Percentiles rank a stretch among this genome's conserved stretches.
Conservation (phyloP, 352 stramenopile species). For the Discostella stelligera region DNA sequence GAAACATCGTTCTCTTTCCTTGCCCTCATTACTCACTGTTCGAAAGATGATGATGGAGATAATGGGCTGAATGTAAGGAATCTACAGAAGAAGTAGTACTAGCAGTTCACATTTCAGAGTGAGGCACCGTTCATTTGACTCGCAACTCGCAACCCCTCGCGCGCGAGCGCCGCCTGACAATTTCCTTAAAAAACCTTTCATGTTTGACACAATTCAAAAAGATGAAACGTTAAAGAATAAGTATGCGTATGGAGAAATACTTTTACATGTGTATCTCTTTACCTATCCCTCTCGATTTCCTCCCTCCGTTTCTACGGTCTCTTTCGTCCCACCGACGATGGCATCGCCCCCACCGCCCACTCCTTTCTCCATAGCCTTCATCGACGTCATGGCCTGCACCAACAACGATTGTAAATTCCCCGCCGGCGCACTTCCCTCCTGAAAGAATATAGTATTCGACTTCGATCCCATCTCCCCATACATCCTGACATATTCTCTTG, state of each 20-base stretch:
- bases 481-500: slow-evolving; percentile 85
- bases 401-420: slow-evolving; percentile 81
- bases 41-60: too few species aligned
- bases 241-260: too few species aligned
- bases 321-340: slow-evolving; percentile 1
- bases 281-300: neutral
- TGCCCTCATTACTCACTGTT: slow-evolving; percentile 14
- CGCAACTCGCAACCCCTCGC: too few species aligned
- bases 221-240: too few species aligned
- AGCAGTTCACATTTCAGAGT: too few species aligned
- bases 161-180: too few species aligned
- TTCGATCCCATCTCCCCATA: slow-evolving; percentile 87
- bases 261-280: neutral
- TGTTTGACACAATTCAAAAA: neutral
- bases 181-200: neutral
- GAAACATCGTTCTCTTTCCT: slow-evolving; percentile 36
- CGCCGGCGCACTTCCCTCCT: slow-evolving; percentile 63
- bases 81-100: too few species aligned
- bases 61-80: too few species aligned
- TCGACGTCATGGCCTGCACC: slow-evolving; percentile 70
- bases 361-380: slow-evolving; percentile 57
- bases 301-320: slow-evolving; percentile 1
- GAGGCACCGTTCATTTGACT: too few species aligned
- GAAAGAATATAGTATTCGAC: slow-evolving; percentile 88
- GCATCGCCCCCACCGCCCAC: slow-evolving; percentile 16